Evolutionary conservation across 148 eudicot genomes (phyloP), one percentile per base, ranked within the genome.

Genomic region (Spergularia bocconei): DNA sequence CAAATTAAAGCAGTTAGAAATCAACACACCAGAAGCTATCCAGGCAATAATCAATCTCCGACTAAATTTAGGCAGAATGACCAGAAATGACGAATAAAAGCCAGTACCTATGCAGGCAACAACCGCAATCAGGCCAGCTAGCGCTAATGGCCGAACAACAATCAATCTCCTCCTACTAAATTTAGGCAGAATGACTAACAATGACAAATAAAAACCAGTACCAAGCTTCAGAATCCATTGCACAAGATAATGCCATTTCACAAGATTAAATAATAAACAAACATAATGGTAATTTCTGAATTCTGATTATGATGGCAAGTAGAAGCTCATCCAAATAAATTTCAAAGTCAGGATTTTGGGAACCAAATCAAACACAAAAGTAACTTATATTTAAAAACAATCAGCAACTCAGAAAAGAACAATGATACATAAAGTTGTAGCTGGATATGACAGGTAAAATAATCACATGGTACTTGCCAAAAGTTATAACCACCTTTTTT

Each of bases 381-480:
- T 70, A 16, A 4, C 5, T 23, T 38, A 10, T 36, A 21, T 5
- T 41, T 16, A 33, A 62, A 20, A 51, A 56, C 7, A 7, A 16
- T 13, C 1, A 25, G 4, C 10, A 41, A 44, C 7, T 44, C 10
- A 44, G 10, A 44, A 15, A 1, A 16, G 21, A 63, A 38, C 14
- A 38, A 50, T 47, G 21, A 53, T 78, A 70, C 75, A 78, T 70
- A 71, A 64, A 66, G 57, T 70, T 71, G 19, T 70, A 55, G 21
- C 68, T 33, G 25, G 23, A 58, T 33, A 71, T 65, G 20, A 60
- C 62, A 73, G 48, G 20, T 66, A 23, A 75, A 19, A 17, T 72
- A 75, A 80, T 76, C 69, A 80, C 74, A 73, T 71, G 73, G 39
- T 48, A 67, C 79, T 66, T 71, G 63, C 64, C 13, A 71, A 51